Base-by-base conservation (phyloP, 306 rosid genomes). In the Malus fusca region DNA sequence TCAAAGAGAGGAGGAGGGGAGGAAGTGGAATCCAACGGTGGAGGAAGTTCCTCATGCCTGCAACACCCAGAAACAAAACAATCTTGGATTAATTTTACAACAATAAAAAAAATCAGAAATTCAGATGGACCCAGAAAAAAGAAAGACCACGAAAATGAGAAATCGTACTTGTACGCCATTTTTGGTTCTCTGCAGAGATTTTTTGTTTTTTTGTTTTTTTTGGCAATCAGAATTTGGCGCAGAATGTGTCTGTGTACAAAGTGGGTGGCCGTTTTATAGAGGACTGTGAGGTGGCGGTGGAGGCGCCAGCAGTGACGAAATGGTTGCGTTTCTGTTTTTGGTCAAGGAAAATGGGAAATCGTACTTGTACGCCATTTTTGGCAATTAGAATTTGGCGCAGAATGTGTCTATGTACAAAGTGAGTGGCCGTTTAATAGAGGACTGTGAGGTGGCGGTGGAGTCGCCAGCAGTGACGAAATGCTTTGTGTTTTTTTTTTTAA, bases 1-100 rank as follows among this genome's bases (percentile, higher is more conserved):
- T 93, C 96, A 62, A 93, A 93, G 35, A 93, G 75, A 71, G 96
- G 81, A 53, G 96, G 98, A 48, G 80, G 96, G 11, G 76, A 79
- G 53, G 98, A 82, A 19, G 83, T 75, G 79, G 92, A 84, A 68
- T 86, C 85, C 77, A 93, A 59, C 0, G 86, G 19, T 0, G 93
- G 80, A 42, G 96, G 90, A 71, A 48, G 84, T 72, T 62, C 78
- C 37, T 70, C 87, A 40, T 66, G 71, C 33, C 91, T 89, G 21
- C 30, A 74, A 12, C 63, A 76, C 26, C n/a, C 55, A 43, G 37
- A 37, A 25, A 12, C 18, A 33, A 18, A 22, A 13, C 15, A 65
- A 58, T 2, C 19, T 40, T 23, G 56, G 9, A 15, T 0, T n/a
- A 59, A 67, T 9, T 12, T 67, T 19, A 22, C 40, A 72, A 37